Evolutionary conservation across 140 eudicot genomes (phyloP).

Genomic region (Oenanthe javanica): DNA sequence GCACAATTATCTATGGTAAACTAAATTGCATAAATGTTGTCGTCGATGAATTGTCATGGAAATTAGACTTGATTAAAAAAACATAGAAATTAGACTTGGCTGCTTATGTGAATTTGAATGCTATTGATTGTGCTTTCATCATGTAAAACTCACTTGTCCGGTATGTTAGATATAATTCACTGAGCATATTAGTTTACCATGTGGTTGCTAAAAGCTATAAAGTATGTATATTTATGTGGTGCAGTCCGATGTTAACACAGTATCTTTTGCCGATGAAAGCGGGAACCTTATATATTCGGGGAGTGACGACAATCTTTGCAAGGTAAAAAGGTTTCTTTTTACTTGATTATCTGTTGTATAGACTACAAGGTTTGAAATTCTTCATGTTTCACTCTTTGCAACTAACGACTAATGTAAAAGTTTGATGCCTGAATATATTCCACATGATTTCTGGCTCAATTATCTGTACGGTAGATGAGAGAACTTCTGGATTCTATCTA

Average conservation of each 20-base stretch:
- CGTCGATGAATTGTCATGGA: neutral
- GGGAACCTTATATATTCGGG: conserved; percentile 86
- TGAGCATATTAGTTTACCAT: neutral
- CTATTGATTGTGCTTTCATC: neutral
- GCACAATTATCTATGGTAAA: neutral
- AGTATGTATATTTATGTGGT: conserved; percentile 4
- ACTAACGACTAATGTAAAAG: neutral
- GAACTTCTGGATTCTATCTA: neutral
- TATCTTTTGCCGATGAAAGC: conserved; percentile 92
- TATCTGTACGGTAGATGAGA: neutral
- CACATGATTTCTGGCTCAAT: neutral
- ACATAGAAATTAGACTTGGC: neutral
- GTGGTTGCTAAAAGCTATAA: neutral
- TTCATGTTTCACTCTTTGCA: neutral
- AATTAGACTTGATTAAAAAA: neutral
- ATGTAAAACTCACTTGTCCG: neutral
- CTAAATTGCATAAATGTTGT: neutral
- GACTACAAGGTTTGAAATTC: neutral
- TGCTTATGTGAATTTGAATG: neutral
- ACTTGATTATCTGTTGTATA: neutral
- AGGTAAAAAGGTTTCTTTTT: conserved; percentile 34
- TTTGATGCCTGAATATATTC: neutral
- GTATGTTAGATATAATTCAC: neutral
- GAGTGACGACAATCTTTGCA: conserved; percentile 82
- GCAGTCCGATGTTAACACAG: conserved; percentile 91